Conservation (phyloP, 2,329 filamentous ascomycete species). For the Microcera coccophila region DNA sequence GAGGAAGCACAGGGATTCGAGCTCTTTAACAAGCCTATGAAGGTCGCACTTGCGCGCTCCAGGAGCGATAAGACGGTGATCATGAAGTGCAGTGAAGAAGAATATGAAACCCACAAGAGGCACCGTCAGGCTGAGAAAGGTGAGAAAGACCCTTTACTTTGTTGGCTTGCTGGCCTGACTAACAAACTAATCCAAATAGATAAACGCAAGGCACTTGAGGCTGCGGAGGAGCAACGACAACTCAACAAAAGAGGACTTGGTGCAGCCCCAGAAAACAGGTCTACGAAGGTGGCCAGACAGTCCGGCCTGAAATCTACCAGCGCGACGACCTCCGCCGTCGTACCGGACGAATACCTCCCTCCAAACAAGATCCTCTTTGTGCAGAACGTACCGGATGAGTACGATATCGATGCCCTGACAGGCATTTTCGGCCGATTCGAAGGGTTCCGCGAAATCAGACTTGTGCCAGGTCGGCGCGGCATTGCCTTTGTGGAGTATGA, state of each 20-base stretch:
- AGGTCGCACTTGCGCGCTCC: constrained; percentile 74
- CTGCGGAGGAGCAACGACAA: constrained; percentile 72
- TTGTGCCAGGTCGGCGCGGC: constrained; percentile 79
- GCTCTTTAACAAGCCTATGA: constrained; percentile 87
- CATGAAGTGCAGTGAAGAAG: constrained; percentile 68
- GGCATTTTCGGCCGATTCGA: constrained; percentile 84
- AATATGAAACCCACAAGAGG: constrained; percentile 82
- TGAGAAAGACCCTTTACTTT: constrained; percentile 36
- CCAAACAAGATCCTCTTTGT: constrained; percentile 97
- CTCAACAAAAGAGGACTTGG: constrained; percentile 64
- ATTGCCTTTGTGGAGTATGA: constrained; percentile 98
- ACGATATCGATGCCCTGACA: constrained; percentile 74
- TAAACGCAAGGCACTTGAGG: constrained; percentile 77
- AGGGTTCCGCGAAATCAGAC: constrained; percentile 86
- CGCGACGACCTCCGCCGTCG: constrained; percentile 62
- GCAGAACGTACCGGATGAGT: constrained; percentile 85
- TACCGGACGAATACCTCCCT: constrained; percentile 96
- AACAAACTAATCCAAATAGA: constrained; percentile 37
- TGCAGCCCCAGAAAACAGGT: constrained; percentile 49
- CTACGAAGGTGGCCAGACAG: constrained; percentile 59
- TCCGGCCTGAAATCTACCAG: constrained; percentile 72
- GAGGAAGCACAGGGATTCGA: constrained; percentile 91
- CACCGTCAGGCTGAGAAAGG: constrained; percentile 85
- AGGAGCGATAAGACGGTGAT: constrained; percentile 84
- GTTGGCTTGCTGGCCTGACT: neutral